Evolutionary conservation across 345 rosid genomes (phyloP), one percentile per base, ranked within the genome.

Genomic region (Eucalyptus erythrocorys): DNA sequence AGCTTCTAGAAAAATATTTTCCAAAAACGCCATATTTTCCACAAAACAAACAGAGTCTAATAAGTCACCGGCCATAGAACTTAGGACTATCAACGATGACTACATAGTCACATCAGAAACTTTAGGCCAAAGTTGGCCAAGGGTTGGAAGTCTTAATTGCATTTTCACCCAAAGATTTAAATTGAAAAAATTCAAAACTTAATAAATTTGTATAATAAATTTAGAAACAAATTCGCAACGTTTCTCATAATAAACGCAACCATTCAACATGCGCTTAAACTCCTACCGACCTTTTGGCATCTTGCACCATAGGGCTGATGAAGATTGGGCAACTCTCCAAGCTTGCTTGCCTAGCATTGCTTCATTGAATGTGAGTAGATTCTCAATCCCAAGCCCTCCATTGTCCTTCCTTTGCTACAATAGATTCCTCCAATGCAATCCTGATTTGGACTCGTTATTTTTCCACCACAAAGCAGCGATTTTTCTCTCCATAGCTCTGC

Each of bases 11-110:
- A 51, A 51, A 51, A 51, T 51, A 51, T 0, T 51, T 51, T 8
- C 1, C 0, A 19, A 1, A 21, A 19, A 7, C 2, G 2, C 0
- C 0, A 21, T 1, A 51, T 51, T 51, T 51, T 51, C 0, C 0
- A 0, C 26, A 0, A 51, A 51, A 7, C 57, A 0, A 19, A 7
- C 0, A 51, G 0, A 51, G 4, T 51, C 2, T 51, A 55, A 55
- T 51, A 55, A 55, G 13, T 55, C 61, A 55, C 3, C 0, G 0
- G 3, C 61, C 1, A 55, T 55, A 22, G 30, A 55, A 55, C 30
- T 55, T 55, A 0, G 13, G 1, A 55, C 13, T 22, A 24, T 24
- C 30, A 1, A 24, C 0, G 13, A 55, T 55, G 13, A 55, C 30
- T 24, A 55, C 61, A 22, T 55, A 55, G 61, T 55, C 61, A 55